Conservation (phyloP, 1,284 basidiomycete genomes). For the Fomitopsis schrenkii region DNA sequence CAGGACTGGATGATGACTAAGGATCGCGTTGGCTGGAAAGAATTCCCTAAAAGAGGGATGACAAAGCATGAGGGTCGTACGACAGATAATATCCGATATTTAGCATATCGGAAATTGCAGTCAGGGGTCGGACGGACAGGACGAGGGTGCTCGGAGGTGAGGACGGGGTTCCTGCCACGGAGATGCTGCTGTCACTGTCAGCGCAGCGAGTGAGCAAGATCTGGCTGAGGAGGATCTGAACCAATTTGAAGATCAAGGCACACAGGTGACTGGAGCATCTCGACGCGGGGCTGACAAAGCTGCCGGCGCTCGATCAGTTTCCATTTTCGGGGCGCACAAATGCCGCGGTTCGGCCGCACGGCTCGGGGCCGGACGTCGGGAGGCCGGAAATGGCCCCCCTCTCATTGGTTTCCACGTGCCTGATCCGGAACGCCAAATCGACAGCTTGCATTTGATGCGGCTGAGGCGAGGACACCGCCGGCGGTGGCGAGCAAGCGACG, state of each 20-base stretch:
- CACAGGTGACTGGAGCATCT: background rate
- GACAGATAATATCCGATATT: too few species aligned
- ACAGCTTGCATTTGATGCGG: background rate
- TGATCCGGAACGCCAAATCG: background rate
- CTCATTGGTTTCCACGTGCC: background rate
- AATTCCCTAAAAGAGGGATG: too few species aligned
- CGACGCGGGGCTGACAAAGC: background rate
- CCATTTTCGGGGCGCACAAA: background rate
- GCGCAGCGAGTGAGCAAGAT: background rate
- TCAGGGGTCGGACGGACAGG: background rate
- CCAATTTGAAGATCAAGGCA: slow-evolving; percentile 1
- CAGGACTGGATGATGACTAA: too few species aligned
- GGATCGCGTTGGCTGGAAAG: too few species aligned
- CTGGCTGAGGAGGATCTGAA: background rate
- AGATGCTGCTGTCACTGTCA: background rate
- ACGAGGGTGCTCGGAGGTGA: background rate
- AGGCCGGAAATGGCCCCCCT: background rate
- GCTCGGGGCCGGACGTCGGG: background rate
- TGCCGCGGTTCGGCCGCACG: background rate
- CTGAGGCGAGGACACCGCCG: background rate
- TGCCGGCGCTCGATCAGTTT: background rate
- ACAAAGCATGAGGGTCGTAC: too few species aligned
- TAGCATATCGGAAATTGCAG: too few species aligned
- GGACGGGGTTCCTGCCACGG: background rate
- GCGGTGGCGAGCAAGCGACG: background rate